These are phyloP conservation scores for Kwoniella dendrophila DNA, from an alignment of 768 basidiomycete genomes.

Conservation along the genomic window DNA sequence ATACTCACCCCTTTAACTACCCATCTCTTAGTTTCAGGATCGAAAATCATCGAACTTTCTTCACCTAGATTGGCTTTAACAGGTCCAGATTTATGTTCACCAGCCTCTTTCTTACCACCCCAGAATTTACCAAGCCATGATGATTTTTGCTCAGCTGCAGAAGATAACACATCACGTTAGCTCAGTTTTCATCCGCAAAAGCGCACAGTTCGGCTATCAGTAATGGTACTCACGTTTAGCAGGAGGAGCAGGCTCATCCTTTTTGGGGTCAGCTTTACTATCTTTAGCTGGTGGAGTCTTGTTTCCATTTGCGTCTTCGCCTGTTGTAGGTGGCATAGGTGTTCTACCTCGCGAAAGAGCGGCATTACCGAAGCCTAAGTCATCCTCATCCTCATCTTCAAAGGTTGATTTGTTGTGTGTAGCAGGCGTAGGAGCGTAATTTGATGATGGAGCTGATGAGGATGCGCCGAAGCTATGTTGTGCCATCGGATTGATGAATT, in stretches of 20 bases:
- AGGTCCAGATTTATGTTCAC: constrained; percentile 65
- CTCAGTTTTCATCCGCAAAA: neutral
- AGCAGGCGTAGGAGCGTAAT: constrained; percentile 27
- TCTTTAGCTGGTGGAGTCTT: constrained; percentile 40
- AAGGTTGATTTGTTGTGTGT: constrained; percentile 30
- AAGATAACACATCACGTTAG: neutral
- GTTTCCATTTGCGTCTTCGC: constrained; percentile 38
- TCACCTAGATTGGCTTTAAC: constrained; percentile 92
- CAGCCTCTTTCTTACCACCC: constrained; percentile 77
- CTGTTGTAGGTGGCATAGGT: constrained; percentile 49
- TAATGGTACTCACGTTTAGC: constrained; percentile 23
- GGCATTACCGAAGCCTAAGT: constrained; percentile 87
- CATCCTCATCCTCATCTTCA: constrained; percentile 73
- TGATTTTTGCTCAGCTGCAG: constrained; percentile 30
- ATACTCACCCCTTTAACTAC: constrained; percentile 82
- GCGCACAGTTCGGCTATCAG: neutral
- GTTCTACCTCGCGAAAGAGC: constrained; percentile 52
- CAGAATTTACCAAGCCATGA: constrained; percentile 73
- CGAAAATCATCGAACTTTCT: constrained; percentile 85
- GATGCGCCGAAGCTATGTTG: constrained; percentile 29
- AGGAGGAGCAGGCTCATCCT: constrained; percentile 12
- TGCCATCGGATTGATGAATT: constrained; percentile 52
- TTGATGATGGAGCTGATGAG: neutral
- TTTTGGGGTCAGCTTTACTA: constrained; percentile 5
- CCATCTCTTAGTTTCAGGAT: constrained; percentile 94